Evolutionary conservation across 2,329 filamentous ascomycete species (phyloP).

Genomic region (Paracoccidioides brasiliensis): DNA sequence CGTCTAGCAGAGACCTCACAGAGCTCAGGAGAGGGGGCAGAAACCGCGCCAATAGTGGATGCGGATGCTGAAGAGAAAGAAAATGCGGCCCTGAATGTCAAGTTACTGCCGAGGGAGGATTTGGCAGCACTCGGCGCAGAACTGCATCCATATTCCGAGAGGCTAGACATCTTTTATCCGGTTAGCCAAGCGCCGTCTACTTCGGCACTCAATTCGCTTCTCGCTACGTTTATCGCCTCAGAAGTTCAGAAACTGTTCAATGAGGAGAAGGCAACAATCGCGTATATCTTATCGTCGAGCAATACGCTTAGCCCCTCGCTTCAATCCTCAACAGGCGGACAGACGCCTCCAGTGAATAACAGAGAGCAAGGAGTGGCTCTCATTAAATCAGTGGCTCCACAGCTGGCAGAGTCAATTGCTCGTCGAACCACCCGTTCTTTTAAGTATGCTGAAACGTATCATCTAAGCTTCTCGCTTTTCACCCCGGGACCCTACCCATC

Average conservation of each 20-base stretch:
- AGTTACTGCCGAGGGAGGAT: conserved; percentile 45
- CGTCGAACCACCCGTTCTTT: conserved; percentile 68
- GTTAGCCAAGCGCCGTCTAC: conserved; percentile 53
- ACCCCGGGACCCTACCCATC: conserved; percentile 65
- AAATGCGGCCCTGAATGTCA: conserved; percentile 52
- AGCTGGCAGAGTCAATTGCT: conserved; percentile 45
- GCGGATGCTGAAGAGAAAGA: conserved; percentile 2
- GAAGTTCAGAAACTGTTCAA: conserved; percentile 66
- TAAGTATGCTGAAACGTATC: conserved; percentile 87
- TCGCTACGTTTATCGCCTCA: conserved; percentile 65
- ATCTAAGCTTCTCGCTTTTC: conserved; percentile 91
- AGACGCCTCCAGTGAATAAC: conserved; percentile 17
- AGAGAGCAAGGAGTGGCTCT: conserved; percentile 20
- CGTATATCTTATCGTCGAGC: conserved; percentile 54
- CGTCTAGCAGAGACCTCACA: conserved; percentile 40
- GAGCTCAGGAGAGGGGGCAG: conserved; percentile 4
- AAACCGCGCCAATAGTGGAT: conserved; percentile 3
- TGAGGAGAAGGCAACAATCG: conserved; percentile 80
- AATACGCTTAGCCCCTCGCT: conserved; percentile 15
- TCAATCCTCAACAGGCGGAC: conserved; percentile 35
- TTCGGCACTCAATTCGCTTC: conserved; percentile 55
- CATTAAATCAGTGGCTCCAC: conserved; percentile 28
- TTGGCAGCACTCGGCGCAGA: conserved; percentile 43
- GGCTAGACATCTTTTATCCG: conserved; percentile 66
- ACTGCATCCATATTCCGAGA: conserved; percentile 55